Percentiles rank a stretch among this genome's conserved stretches.
These are phyloP conservation scores for Botrytis porri DNA, from an alignment of 2,329 filamentous ascomycete species.

Conservation along the genomic window DNA sequence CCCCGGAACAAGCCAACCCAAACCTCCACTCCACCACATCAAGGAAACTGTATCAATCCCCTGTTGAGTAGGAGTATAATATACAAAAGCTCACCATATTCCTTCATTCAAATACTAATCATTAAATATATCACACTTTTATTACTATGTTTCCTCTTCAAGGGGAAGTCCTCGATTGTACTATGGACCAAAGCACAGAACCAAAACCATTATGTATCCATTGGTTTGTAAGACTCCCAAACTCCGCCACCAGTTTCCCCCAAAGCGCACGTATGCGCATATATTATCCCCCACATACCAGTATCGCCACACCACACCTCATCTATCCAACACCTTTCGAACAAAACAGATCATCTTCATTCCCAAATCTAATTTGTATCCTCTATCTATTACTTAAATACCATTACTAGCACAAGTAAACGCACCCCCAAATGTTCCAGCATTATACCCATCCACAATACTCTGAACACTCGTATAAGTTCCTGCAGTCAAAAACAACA, in stretches of 20 bases:
- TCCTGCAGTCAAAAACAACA: slow-evolving; percentile 79
- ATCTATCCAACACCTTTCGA: not conserved
- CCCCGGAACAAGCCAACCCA: no score
- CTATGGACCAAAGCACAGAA: not conserved
- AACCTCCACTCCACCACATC: no score
- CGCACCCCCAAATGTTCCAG: slow-evolving; percentile 62
- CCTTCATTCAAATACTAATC: not conserved
- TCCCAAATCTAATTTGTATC: not conserved
- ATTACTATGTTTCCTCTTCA: not conserved
- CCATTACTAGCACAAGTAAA: slow-evolving; percentile 74
- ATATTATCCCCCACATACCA: not conserved
- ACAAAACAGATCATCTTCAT: not conserved
- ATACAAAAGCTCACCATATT: not conserved
- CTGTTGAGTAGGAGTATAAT: no score
- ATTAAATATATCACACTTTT: not conserved
- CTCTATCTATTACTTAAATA: slow-evolving; percentile 41
- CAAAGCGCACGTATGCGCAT: not conserved
- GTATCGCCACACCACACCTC: not conserved
- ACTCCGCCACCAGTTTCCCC: not conserved
- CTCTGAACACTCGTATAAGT: slow-evolving; percentile 77
- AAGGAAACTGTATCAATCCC: no score
- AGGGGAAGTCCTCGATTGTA: not conserved
- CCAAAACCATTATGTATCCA: not conserved
- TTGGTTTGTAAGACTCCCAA: not conserved
- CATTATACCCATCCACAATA: slow-evolving; percentile 69